phyloP scores from a whole-genome alignment of 2,329 filamentous ascomycete genomes.

The Exophiala aquamarina region DNA sequence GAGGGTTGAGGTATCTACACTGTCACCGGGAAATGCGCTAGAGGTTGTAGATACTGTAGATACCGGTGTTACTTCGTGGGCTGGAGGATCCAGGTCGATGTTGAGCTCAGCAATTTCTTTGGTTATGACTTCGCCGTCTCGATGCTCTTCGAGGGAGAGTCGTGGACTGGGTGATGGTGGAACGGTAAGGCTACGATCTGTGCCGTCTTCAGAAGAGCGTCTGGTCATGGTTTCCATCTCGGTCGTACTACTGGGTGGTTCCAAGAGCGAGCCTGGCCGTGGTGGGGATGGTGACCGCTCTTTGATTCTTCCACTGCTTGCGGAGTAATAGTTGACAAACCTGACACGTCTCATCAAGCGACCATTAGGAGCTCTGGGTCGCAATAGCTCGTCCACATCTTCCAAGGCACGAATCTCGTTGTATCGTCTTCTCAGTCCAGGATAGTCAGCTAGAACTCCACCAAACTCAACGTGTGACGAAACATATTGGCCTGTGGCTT shows the following conservation, averaged over 20 bases:
- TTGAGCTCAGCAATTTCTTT: conserved; percentile 32
- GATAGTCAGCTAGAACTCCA: conserved; percentile 74
- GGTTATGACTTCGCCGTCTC: conserved; percentile 35
- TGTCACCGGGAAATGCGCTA: neutral
- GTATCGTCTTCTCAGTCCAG: conserved; percentile 69
- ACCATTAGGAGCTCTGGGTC: conserved; percentile 33
- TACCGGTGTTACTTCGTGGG: neutral
- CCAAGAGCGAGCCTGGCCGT: neutral
- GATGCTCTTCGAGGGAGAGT: conserved; percentile 49
- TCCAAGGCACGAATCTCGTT: conserved; percentile 68
- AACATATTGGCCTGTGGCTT: conserved; percentile 71
- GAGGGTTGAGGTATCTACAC: no score
- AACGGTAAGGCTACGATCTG: conserved; percentile 8
- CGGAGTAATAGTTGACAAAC: conserved; percentile 88
- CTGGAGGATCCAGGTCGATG: conserved; percentile 9
- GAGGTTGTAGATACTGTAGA: neutral
- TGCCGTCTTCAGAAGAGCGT: conserved; percentile 3
- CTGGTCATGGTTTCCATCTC: conserved; percentile 1
- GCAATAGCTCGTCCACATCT: conserved; percentile 60
- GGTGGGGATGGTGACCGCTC: conserved; percentile 25
- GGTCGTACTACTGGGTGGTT: conserved; percentile 2
- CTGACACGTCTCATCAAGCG: conserved; percentile 55
- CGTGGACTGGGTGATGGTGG: conserved; percentile 35
- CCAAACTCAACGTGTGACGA: conserved; percentile 83
- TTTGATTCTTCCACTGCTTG: conserved; percentile 73